Conservation (phyloP, 169 alveolate genomes). For the Theileria orientalis region DNA sequence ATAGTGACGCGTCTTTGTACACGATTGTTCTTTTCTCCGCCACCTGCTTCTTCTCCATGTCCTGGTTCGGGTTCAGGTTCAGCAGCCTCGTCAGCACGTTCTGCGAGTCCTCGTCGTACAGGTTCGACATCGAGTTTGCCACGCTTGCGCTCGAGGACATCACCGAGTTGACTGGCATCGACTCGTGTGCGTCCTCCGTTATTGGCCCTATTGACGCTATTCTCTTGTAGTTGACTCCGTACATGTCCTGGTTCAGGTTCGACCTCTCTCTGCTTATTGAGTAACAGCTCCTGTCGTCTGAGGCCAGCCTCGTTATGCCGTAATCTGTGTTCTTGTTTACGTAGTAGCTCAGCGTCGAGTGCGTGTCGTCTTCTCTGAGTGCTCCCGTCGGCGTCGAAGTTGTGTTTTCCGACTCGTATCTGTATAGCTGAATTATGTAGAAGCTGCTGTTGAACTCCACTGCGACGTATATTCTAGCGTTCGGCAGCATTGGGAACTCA, state of each 20-base stretch:
- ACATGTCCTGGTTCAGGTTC: neutral
- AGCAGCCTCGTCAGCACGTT: conserved; percentile 54
- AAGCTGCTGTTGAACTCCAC: conserved; percentile 63
- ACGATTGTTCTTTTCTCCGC: conserved; percentile 22
- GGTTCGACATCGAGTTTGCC: conserved; percentile 21
- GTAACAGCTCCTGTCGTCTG: neutral
- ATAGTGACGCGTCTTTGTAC: conserved; percentile 54
- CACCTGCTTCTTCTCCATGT: conserved; percentile 39
- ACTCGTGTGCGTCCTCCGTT: neutral
- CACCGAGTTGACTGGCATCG: neutral
- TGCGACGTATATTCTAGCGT: conserved; percentile 38
- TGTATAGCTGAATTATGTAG: conserved; percentile 31
- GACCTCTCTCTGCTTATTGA: neutral
- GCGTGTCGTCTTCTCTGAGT: neutral
- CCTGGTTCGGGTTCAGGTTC: conserved; percentile 32
- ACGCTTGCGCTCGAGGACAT: conserved; percentile 47
- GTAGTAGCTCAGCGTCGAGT: neutral
- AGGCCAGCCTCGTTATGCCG: neutral
- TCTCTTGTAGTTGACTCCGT: neutral
- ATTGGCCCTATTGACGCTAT: neutral
- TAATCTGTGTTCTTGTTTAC: neutral
- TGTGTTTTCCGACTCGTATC: conserved; percentile 6
- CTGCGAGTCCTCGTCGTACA: neutral
- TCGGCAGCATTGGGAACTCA: conserved; percentile 39
- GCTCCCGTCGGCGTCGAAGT: conserved; percentile 6